These are phyloP conservation scores for grape (Vitis vinifera) DNA, from an alignment of 164 flowering plant species.

Conservation along the genomic window DNA sequence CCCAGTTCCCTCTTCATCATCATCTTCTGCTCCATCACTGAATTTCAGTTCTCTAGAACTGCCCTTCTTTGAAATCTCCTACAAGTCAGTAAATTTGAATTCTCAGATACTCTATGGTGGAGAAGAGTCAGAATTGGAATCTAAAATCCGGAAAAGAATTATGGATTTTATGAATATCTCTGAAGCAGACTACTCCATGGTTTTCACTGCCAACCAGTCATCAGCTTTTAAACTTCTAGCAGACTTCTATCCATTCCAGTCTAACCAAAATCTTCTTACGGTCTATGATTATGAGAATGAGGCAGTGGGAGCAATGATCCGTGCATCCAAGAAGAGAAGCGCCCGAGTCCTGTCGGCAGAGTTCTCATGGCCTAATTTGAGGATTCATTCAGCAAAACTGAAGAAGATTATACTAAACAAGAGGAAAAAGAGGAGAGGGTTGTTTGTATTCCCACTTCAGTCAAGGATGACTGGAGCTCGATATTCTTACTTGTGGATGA, in stretches of 20 bases:
- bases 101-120: constrained; percentile 66
- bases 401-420: constrained; percentile 30
- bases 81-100: constrained; percentile 65
- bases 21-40: constrained; percentile 30
- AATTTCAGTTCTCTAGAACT: constrained; percentile 3
- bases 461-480: constrained; percentile 79
- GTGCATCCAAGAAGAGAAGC: constrained; percentile 66
- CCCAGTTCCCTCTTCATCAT: constrained; percentile 49
- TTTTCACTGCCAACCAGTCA: constrained; percentile 76
- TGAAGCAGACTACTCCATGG: constrained; percentile 75
- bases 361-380: constrained; percentile 77
- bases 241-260: constrained; percentile 80
- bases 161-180: constrained; percentile 79
- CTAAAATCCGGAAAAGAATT: constrained; percentile 58
- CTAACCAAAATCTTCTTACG: constrained; percentile 60
- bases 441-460: constrained; percentile 90
- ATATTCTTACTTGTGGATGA: constrained; percentile 93
- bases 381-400: constrained; percentile 30
- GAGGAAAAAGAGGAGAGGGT: constrained; percentile 61
- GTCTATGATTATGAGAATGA: constrained; percentile 83
- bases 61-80: constrained; percentile 52
- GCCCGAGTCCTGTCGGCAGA: constrained; percentile 60
- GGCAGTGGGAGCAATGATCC: constrained; percentile 68
- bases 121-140: constrained; percentile 63
- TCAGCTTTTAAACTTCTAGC: constrained; percentile 86